Evolutionary conservation across 2,329 filamentous ascomycete species (phyloP), one percentile per base, ranked within the genome.

Genomic region (Fonsecaea pugnacius): DNA sequence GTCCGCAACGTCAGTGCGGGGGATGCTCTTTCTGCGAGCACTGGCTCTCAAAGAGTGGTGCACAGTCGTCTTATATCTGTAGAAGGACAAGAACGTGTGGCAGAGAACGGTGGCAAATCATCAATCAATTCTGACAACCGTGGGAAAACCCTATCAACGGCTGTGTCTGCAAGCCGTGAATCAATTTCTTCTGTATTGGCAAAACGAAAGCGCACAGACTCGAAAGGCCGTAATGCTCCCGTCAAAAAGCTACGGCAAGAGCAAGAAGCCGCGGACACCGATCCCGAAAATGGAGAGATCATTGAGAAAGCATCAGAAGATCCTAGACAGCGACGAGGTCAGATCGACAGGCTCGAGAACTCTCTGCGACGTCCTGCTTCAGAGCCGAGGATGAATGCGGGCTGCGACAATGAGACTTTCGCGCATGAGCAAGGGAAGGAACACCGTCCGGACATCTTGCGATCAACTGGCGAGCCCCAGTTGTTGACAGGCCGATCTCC

Each of bases 141-240:
- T 24, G 43, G 16, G 10, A 46, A 50, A 5, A 30, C 10, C 4
- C 10, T 6, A 18, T 12, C 21, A 48, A 4, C 21, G 7, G 4
- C 40, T 1, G 9, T 32, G 16, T 10, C 16, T 58, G 18, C 27
- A 30, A 38, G 14, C 18, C 35, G 33, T 16, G 32, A 18, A n/a
- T 0, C 7, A 24, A 14, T 12, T 35, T 36, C 57, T 14, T 30
- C 57, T 14, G 33, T 48, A 10, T 38, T 16, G 16, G 24, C 27
- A 24, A 58, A 53, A 53, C 58, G 62, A 27, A 60, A 64, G 51
- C 24, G 51, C 38, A 32, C 21, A 27, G 24, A 21, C 30, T 16
- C 18, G 16, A 33, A 18, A 50, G 24, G 14, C n/a, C 18, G 27
- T 12, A 16, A n/a, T 12, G 16, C 18, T 46, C 57, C 36, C 4